Base-by-base conservation (phyloP, 768 basidiomycete genomes). In the Pisolithus marmoratus region DNA sequence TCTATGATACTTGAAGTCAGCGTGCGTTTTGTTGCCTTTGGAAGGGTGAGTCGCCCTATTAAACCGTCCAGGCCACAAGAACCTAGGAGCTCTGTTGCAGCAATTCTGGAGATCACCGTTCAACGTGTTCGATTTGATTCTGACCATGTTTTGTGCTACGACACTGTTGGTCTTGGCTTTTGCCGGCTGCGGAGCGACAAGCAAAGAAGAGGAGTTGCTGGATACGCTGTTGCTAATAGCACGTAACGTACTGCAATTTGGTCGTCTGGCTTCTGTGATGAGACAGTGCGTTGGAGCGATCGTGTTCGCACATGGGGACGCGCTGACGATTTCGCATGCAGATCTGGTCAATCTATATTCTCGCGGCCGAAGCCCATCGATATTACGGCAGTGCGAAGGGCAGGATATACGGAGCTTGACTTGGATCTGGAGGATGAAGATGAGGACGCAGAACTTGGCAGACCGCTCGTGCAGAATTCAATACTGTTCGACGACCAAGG, bases 71-170 rank as follows among this genome's bases (percentile, higher is more conserved):
- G 22, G 50, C 20, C 23, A 51, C 62, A 20, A 59, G 52, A 49
- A 3, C 17, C 27, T 17, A 34, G 24, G 27, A 44, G 26, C 15
- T 23, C 19, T n/a, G 42, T 43, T 24, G 38, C 64, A 94, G 93
- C 89, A 93, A 91, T 96, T 96, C 74, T 94, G 91, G 91, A 88
- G 82, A 66, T 90, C 90, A n/a, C 84, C 85, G 11, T 93, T 91
- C 72, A 97, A 97, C 65, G 73, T 90, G 29, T 76, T 94, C 60
- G 94, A 97, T 65, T 77, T 96, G 15, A 79, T 89, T 46, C 77
- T 99, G 41, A 98, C 96, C 2, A 58, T 80, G 26, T 90, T 99
- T 71, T 98, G 95, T 64, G 85, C 82, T 4, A 65, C 97, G 52
- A 99, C 96, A 6, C 72, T 99, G 44, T 75, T 94, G 29, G 82